Evolutionary conservation across 139 green algal species (phyloP).

Genomic region (Tetraselmis chui): DNA sequence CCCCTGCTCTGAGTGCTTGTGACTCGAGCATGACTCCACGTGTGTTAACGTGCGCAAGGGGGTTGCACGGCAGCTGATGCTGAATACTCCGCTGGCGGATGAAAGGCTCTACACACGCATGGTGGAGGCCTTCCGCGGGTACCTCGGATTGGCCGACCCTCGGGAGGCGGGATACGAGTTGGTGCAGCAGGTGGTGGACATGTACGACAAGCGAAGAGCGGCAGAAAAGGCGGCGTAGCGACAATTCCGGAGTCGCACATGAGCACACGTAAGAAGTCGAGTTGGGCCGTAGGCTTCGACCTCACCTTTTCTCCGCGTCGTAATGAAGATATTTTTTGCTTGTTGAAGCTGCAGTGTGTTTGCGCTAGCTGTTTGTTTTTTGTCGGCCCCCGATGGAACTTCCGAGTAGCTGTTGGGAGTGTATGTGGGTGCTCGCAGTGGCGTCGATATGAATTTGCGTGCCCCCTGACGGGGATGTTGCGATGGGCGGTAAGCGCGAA

Average conservation of each 20-base stretch:
- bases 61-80: slow-evolving; percentile 94
- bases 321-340: not conserved
- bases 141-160: slow-evolving; percentile 3
- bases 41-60: too few relatives aligned
- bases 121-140: not conserved
- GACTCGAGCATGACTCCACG: too few relatives aligned
- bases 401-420: too few relatives aligned
- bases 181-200: not conserved
- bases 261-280: not conserved
- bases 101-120: slow-evolving; percentile 9
- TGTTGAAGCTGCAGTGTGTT: not conserved
- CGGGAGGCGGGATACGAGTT: not conserved
- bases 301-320: not conserved
- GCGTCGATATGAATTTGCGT: too few relatives aligned
- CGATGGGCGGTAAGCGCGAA: too few relatives aligned
- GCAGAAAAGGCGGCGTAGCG: too few relatives aligned
- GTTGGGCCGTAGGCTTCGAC: not conserved
- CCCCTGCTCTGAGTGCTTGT: too few relatives aligned
- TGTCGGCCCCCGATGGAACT: too few relatives aligned
- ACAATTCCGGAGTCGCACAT: too few relatives aligned
- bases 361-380: too few relatives aligned
- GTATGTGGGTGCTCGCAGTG: too few relatives aligned
- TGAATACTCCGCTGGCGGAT: slow-evolving; percentile 78
- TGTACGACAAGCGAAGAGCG: not conserved
- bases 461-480: too few relatives aligned